Evolutionary conservation across 495 filamentous ascomycete species (phyloP).

Genomic region (Tuber magnatum): DNA sequence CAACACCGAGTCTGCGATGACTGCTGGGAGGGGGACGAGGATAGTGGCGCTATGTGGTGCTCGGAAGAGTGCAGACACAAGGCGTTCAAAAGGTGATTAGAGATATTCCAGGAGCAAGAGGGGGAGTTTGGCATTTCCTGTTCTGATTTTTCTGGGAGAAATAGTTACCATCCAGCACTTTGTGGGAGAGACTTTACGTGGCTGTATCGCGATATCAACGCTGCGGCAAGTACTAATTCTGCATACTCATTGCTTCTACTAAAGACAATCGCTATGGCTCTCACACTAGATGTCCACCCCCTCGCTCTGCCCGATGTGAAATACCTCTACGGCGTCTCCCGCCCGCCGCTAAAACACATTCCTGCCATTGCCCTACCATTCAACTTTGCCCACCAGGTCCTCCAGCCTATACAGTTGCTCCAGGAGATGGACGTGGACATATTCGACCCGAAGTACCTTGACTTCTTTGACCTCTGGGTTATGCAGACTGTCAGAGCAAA

Average conservation of each 20-base stretch:
- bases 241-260: constrained; percentile 62
- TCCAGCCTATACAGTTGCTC: constrained; percentile 72
- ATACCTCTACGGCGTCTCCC: constrained; percentile 79
- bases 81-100: constrained; percentile 50
- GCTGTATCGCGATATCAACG: constrained; percentile 57
- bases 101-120: not conserved
- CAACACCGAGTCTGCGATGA: constrained; percentile 54
- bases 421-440: constrained; percentile 87
- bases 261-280: constrained; percentile 75
- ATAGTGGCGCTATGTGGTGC: constrained; percentile 61
- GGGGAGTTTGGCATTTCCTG: not conserved
- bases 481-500: constrained; percentile 89
- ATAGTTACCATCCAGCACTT: constrained; percentile 72
- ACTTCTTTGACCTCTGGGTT: constrained; percentile 72
- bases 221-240: constrained; percentile 32
- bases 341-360: constrained; percentile 22
- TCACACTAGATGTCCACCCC: constrained; percentile 73
- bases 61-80: constrained; percentile 60
- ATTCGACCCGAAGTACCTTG: constrained; percentile 56
- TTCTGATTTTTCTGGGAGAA: constrained; percentile 9
- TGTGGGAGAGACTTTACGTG: constrained; percentile 74
- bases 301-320: constrained; percentile 76
- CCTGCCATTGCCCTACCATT: constrained; percentile 62
- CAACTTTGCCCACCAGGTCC: constrained; percentile 77
- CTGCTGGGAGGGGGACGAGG: constrained; percentile 37